Conservation (phyloP, 2,329 filamentous ascomycete genomes). For the Neoascochyta sp. region DNA sequence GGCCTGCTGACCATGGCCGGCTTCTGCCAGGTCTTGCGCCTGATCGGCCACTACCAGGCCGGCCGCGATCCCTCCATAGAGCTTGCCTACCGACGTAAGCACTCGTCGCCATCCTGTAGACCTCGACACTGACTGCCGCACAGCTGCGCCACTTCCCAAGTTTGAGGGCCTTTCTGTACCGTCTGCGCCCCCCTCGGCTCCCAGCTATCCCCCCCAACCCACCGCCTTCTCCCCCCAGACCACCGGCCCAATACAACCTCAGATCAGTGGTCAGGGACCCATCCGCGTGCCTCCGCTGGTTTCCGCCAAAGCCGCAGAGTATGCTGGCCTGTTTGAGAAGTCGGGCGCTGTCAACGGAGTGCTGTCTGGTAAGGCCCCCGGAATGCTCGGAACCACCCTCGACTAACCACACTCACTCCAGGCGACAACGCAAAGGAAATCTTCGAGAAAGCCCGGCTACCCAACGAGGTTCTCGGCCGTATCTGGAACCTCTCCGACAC, state of each 20-base stretch:
- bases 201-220: slow-evolving; percentile 50
- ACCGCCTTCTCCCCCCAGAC: slow-evolving; percentile 42
- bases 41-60: slow-evolving; percentile 94
- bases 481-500: slow-evolving; percentile 97
- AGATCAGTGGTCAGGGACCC: slow-evolving; percentile 51
- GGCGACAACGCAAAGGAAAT: slow-evolving; percentile 88
- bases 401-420: slow-evolving; percentile 27
- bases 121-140: slow-evolving; percentile 22
- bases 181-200: slow-evolving; percentile 49
- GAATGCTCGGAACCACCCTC: background rate
- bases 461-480: slow-evolving; percentile 85
- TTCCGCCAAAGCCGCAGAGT: slow-evolving; percentile 85
- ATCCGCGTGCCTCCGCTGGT: slow-evolving; percentile 86
- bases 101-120: slow-evolving; percentile 1
- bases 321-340: slow-evolving; percentile 84
- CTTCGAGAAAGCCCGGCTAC: slow-evolving; percentile 86
- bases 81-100: slow-evolving; percentile 70
- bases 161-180: slow-evolving; percentile 72
- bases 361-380: slow-evolving; percentile 56
- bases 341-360: slow-evolving; percentile 74
- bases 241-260: slow-evolving; percentile 34
- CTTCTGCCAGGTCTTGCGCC: slow-evolving; percentile 85
- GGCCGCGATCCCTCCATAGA: slow-evolving; percentile 77
- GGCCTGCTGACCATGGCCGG: slow-evolving; percentile 88
- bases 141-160: slow-evolving; percentile 77